phyloP scores from a whole-genome alignment of 805 yeast species.

The Saturnispora sanitii region DNA sequence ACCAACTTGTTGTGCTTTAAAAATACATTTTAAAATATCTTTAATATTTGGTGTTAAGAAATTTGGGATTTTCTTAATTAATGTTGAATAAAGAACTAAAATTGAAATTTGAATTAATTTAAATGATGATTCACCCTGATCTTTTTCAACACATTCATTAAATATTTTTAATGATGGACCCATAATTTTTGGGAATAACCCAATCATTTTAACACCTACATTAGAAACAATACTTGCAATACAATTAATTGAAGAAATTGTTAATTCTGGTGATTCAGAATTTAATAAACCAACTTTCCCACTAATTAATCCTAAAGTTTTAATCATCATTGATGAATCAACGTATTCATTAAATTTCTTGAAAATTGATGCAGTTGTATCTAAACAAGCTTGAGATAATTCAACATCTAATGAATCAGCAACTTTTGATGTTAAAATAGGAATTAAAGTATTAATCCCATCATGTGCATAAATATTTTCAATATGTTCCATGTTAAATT shows the following conservation, averaged over 20 bases:
- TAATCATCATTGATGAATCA: constrained; percentile 37
- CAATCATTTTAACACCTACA: constrained; percentile 79
- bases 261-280: constrained; percentile 41
- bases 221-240: constrained; percentile 60
- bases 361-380: constrained; percentile 54
- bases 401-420: constrained; percentile 32
- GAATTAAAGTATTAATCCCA: constrained; percentile 44
- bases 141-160: constrained; percentile 27
- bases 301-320: constrained; percentile 41
- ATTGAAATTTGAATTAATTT: constrained; percentile 57
- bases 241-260: constrained; percentile 64
- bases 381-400: constrained; percentile 60
- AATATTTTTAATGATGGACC: constrained; percentile 63
- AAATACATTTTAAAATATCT: constrained; percentile 49
- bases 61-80: constrained; percentile 76
- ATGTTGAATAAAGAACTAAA: constrained; percentile 59
- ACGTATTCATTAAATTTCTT: constrained; percentile 49
- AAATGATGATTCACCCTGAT: constrained; percentile 23
- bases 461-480: constrained; percentile 39
- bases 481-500: constrained; percentile 58
- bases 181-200: constrained; percentile 75
- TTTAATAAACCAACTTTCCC: constrained; percentile 44
- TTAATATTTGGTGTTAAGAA: constrained; percentile 64
- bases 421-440: constrained; percentile 36
- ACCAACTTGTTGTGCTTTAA: constrained; percentile 50